Base-by-base conservation (phyloP, 768 basidiomycete species). In the button mushroom (Agaricus bisporus) region DNA sequence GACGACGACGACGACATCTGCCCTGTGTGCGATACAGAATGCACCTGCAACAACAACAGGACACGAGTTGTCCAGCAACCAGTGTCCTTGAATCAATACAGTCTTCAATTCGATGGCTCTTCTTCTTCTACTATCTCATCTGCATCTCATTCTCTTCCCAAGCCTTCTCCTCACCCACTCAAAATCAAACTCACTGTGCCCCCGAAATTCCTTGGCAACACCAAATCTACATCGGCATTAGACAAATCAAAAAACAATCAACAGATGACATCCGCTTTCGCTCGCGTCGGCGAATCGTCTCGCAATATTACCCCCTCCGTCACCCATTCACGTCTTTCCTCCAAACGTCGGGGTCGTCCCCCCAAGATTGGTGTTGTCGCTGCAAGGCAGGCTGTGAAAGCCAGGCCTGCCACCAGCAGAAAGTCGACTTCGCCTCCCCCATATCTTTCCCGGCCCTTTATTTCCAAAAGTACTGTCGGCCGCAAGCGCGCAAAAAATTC, bases 11-110 rank as follows among this genome's bases (percentile, higher is more conserved):
- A 81, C 80, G 85, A 90, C 67, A 89, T 91, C 53, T 92, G 89
- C 68, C 89, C 88, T 7, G 88, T 91, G 59, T 92, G 89, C 87
- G 90, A 91, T 76, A 85, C 86, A 64, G 84, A 88, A 64, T 92
- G 89, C 75, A 91, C 86, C 28, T 91, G 89, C 76, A 67, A 71
- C 68, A 81, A 77, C 74, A 81, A 77, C 74, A 73, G 68, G 60
- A 64, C 71, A 50, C 64, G 41, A n/a, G 48, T n/a, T 15, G 49
- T 46, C 46, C 53, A 38, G 35, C 59, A 45, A n/a, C 56, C 71
- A 8, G 58, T 68, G 64, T 56, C 71, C 65, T 73, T 72, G 68
- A 60, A 59, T 56, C 66, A 70, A 55, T 64, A 65, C 63, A 67
- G 66, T 68, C 67, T 67, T 59, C 68, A 65, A 53, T 69, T 70